Conservation (phyloP, 1,284 basidiomycete genomes). For the Puccinia triticina region DNA sequence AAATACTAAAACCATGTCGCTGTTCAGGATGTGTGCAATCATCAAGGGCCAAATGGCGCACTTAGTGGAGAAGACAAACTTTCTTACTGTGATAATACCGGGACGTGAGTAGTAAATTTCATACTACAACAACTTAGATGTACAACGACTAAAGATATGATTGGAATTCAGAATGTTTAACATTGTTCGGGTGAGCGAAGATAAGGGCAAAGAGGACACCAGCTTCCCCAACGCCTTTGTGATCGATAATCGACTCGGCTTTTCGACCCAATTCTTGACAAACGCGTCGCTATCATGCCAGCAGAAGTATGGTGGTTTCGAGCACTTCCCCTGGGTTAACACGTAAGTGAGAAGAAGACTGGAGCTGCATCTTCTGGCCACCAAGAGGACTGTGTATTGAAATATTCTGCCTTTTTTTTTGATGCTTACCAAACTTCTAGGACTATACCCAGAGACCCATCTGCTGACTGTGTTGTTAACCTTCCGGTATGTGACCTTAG, state of each 20-base stretch:
- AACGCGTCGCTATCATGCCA: slow-evolving; percentile 45
- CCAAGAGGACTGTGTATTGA: too few species aligned
- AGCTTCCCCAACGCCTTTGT: slow-evolving; percentile 34
- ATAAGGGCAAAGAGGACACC: background rate
- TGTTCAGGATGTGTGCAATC: slow-evolving; percentile 42
- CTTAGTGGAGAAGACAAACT: slow-evolving; percentile 25
- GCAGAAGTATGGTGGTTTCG: slow-evolving; percentile 44
- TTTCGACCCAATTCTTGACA: slow-evolving; percentile 45
- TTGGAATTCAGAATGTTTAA: slow-evolving; percentile 35
- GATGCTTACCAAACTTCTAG: background rate
- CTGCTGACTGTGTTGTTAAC: slow-evolving; percentile 45
- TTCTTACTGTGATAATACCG: slow-evolving; percentile 43
- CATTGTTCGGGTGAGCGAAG: slow-evolving; percentile 32
- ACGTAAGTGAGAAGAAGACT: slow-evolving; percentile 23
- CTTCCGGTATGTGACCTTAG: slow-evolving; percentile 47
- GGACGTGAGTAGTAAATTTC: slow-evolving; percentile 43
- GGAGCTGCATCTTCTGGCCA: too few species aligned
- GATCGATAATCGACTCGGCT: slow-evolving; percentile 39
- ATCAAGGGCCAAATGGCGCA: slow-evolving; percentile 40
- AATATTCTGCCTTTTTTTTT: background rate
- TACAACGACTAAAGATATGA: too few species aligned
- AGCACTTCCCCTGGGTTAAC: slow-evolving; percentile 30
- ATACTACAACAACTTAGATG: too few species aligned
- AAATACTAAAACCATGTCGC: background rate
- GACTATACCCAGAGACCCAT: slow-evolving; percentile 35